Base-by-base conservation (phyloP, 2,329 filamentous ascomycete genomes). In the Hirsutella thompsonii region DNA sequence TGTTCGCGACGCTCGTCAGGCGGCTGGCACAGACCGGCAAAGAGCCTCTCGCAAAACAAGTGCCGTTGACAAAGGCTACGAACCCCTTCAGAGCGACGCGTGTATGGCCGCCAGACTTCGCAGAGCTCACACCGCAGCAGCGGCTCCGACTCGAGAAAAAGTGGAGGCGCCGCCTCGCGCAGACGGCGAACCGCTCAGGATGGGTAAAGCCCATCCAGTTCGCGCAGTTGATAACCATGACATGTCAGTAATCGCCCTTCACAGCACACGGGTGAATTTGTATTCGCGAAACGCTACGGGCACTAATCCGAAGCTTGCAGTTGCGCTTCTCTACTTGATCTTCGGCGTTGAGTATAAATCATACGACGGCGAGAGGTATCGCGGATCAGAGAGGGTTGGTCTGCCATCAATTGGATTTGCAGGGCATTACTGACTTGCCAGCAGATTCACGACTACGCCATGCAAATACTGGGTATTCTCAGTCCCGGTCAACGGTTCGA, bases 111-210 rank as follows among this genome's bases (percentile, higher is more conserved):
- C 84, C 84, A 11, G 79, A 88, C 59, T 83, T 90, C 60, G 64
- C 69, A 46, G 73, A 76, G 55, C 71, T 90, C 44, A 76, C 76
- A 30, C 64, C 69, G 37, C 82, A 83, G 58, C 77, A 88, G 54
- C 80, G 89, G 60, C 82, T 89, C 56, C 72, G 78, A 35, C 80
- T 87, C 51, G 84, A 90, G 66, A 79, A 83, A 58, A 80, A 82
- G 55, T 89, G 82, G 62, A 83, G 86, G 62, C 71, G 84, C 40
- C 72, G 84, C 41, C 61, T 82, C 20, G 69, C 70, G 43, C 60
- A 83, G 49, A 74, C 76, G 51, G 74, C 72, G 54, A 68, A 71
- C 33, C 65, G 78, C 19, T 81, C 81, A 8, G 58, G 61, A 37
- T 85, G 79, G 78, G 70, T 73, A 34, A 84, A 80, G 57, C 68